A percentile compares a stretch with the other conserved stretches of the same genome.
These are phyloP conservation scores for Fistulinella prunicolor DNA, from an alignment of 768 basidiomycete genomes.

Conservation along the genomic window DNA sequence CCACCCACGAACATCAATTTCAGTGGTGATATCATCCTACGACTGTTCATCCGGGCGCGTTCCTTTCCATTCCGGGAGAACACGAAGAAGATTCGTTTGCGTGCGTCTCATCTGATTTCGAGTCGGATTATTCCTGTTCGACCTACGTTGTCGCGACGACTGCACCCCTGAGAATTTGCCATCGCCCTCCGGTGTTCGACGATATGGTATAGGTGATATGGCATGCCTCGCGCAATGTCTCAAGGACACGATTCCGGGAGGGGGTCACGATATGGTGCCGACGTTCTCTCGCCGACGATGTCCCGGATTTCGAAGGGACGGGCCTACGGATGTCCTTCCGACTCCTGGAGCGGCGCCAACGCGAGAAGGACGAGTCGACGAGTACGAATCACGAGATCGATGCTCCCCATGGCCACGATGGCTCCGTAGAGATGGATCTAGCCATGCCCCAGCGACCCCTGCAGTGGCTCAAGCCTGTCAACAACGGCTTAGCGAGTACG, in stretches of 20 bases:
- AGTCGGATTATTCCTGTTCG: not conserved
- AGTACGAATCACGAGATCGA: not conserved
- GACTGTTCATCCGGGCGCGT: conserved; percentile 5
- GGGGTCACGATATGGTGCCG: not conserved
- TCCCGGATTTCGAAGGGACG: not conserved
- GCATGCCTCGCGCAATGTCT: not conserved
- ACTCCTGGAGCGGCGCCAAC: not conserved
- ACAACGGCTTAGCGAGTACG: too few relatives aligned
- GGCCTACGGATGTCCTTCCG: not conserved
- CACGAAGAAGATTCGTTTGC: not conserved
- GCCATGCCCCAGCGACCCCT: not conserved
- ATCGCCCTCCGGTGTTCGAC: not conserved
- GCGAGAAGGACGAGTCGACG: not conserved
- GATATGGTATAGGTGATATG: conserved; percentile 9
- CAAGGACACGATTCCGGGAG: not conserved
- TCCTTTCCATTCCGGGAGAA: conserved; percentile 11
- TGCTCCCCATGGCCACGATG: not conserved
- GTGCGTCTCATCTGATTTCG: not conserved
- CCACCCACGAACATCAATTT: not conserved
- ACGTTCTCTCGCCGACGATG: not conserved
- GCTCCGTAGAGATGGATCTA: not conserved
- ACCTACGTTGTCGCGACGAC: not conserved
- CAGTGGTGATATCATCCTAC: conserved; percentile 7
- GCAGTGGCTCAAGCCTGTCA: too few relatives aligned
- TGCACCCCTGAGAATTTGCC: not conserved